These are phyloP conservation scores for Nicotiana obtusifolia DNA, from an alignment of 257 asterid species.

Conservation along the genomic window DNA sequence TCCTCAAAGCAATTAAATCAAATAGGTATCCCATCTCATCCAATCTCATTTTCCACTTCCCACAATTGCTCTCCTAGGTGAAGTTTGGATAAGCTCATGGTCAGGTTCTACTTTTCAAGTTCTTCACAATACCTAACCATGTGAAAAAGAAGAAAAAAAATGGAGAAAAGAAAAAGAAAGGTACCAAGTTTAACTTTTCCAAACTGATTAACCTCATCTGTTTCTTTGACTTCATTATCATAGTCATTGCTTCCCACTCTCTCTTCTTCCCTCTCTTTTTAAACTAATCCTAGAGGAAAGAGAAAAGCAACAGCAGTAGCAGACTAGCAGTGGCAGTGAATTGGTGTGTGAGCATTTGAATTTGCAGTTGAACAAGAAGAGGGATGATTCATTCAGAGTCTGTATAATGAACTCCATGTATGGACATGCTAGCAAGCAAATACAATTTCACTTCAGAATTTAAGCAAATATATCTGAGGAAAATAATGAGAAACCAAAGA, in stretches of 20 bases:
- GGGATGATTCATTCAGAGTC: neutral
- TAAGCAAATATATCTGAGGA: neutral
- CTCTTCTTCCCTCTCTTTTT: neutral
- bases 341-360: neutral
- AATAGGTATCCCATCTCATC: neutral
- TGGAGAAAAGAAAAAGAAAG: neutral
- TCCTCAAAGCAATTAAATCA: neutral
- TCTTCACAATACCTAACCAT: neutral
- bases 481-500: neutral
- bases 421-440: neutral
- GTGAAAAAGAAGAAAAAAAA: neutral
- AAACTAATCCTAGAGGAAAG: neutral
- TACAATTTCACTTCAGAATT: neutral
- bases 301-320: neutral
- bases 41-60: neutral
- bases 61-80: neutral
- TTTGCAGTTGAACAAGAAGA: neutral
- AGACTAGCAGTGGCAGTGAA: neutral
- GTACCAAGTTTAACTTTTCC: neutral
- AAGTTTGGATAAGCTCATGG: neutral
- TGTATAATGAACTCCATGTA: neutral
- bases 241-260: neutral
- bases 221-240: neutral
- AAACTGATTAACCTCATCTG: neutral
- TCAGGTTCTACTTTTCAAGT: neutral